Conservation (phyloP, 2,329 filamentous ascomycete genomes). For the Stemphylium beticola region DNA sequence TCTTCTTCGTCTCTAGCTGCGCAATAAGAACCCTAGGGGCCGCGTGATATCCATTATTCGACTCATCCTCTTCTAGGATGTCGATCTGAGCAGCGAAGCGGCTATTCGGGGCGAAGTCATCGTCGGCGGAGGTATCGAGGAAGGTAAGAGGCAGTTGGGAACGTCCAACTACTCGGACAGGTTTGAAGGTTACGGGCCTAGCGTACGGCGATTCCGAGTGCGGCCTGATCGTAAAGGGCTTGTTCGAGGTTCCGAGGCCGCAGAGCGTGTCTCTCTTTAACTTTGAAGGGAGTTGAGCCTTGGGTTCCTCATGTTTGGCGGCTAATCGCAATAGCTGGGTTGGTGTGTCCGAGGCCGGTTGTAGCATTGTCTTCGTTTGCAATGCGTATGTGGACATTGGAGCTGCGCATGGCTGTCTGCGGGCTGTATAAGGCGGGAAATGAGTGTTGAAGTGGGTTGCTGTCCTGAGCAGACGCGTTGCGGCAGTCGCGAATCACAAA, state of each 20-base stretch:
- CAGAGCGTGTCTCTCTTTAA: conserved; percentile 40
- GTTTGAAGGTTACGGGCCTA: conserved; percentile 40
- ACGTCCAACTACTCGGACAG: conserved; percentile 44
- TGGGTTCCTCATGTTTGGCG: conserved; percentile 34
- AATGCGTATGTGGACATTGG: conserved; percentile 36
- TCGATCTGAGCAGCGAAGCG: conserved; percentile 46
- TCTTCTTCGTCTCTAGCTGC: conserved; percentile 60
- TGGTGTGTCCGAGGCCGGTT: conserved; percentile 24
- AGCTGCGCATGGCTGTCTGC: conserved; percentile 33
- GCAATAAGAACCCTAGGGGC: conserved; percentile 43
- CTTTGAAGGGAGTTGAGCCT: conserved; percentile 36
- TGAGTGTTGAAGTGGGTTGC: conserved; percentile 15
- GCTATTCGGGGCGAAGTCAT: conserved; percentile 32
- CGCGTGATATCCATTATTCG: conserved; percentile 2
- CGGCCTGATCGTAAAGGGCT: conserved; percentile 42
- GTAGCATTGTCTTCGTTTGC: conserved; percentile 42
- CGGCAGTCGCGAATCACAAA: conserved; percentile 23
- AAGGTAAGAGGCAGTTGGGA: conserved; percentile 48
- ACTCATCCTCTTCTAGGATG: conserved; percentile 34
- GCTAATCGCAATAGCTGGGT: conserved; percentile 30
- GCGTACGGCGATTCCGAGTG: conserved; percentile 38
- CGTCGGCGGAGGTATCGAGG: conserved; percentile 40
- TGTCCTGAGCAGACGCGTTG: conserved; percentile 26
- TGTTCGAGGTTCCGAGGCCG: conserved; percentile 34
- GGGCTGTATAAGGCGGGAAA: conserved; percentile 1